phyloP scores from a whole-genome alignment of 164 flowering plant species.

The Stephania yunnanensis region DNA sequence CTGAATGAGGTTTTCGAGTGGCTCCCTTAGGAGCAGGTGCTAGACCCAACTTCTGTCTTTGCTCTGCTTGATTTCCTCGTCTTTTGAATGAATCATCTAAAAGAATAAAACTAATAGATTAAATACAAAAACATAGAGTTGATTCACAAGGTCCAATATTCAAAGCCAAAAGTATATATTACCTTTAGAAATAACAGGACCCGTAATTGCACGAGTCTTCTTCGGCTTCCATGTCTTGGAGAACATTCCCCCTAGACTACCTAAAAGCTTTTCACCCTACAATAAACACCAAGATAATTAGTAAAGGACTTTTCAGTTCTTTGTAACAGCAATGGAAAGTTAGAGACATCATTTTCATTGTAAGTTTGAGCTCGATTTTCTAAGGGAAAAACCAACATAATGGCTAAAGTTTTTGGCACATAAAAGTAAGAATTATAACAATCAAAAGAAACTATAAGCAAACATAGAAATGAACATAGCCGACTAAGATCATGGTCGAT shows the following conservation, averaged over 20 bases:
- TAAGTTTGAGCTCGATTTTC: background rate
- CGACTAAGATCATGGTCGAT: constrained; percentile 63
- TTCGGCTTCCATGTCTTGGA: constrained; percentile 93
- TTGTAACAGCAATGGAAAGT: background rate
- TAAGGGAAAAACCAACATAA: too few relatives aligned
- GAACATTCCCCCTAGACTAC: constrained; percentile 88
- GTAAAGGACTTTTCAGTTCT: background rate
- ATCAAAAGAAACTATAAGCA: background rate
- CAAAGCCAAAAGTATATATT: background rate
- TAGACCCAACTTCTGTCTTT: constrained; percentile 70
- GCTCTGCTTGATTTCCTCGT: constrained; percentile 35
- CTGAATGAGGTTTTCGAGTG: constrained; percentile 40
- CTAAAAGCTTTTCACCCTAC: constrained; percentile 48
- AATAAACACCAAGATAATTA: constrained; percentile 5
- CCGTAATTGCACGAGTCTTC: constrained; percentile 56
- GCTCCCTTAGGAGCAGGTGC: constrained; percentile 34
- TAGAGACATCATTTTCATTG: background rate
- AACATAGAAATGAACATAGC: constrained; percentile 26
- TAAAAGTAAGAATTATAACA: too few relatives aligned
- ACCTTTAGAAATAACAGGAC: constrained; percentile 65
- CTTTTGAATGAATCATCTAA: constrained; percentile 50
- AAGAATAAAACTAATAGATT: constrained; percentile 14
- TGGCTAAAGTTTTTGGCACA: too few relatives aligned
- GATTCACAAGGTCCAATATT: background rate
- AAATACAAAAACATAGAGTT: background rate